phyloP scores from a whole-genome alignment of 495 filamentous ascomycete genomes.

The Mycothermus thermophilus region DNA sequence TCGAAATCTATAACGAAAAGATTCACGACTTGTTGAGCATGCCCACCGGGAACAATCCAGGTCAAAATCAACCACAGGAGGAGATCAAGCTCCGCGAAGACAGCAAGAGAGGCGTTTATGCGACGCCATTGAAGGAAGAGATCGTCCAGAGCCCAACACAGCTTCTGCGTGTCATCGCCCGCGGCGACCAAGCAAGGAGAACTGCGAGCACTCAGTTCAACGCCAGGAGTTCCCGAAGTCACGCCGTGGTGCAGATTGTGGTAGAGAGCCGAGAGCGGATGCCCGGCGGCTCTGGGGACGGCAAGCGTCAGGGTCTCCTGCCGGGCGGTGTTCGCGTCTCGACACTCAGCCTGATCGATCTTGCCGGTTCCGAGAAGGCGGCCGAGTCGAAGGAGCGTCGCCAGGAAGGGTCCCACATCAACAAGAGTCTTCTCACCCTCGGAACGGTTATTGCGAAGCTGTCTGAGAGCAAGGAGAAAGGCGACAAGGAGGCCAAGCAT shows the following conservation, averaged over 20 bases:
- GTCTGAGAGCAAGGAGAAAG: conserved; percentile 70
- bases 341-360: conserved; percentile 87
- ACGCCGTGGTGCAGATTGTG: conserved; percentile 96
- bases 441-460: conserved; percentile 89
- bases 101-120: conserved; percentile 90
- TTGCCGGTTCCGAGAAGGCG: conserved; percentile 90
- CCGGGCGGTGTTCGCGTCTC: conserved; percentile 92
- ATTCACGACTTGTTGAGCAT: conserved; percentile 87
- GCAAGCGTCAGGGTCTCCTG: conserved; percentile 59
- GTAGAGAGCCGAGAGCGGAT: conserved; percentile 89
- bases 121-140: conserved; percentile 90
- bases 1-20: conserved; percentile 98
- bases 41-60: conserved; percentile 35
- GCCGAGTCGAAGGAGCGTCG: conserved; percentile 90
- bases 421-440: conserved; percentile 88
- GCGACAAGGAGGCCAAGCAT: conserved; percentile 77
- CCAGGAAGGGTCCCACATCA: conserved; percentile 94
- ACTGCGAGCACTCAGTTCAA: conserved; percentile 95
- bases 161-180: conserved; percentile 82
- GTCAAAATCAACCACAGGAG: conserved; percentile 43
- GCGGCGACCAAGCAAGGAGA: conserved; percentile 79
- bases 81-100: conserved; percentile 97
- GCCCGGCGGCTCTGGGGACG: conserved; percentile 40
- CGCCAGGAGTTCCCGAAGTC: conserved; percentile 86
- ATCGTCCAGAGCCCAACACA: conserved; percentile 97